These are phyloP conservation scores for Phytophthora boehmeriae DNA, from an alignment of 352 stramenopile species.

Conservation along the genomic window DNA sequence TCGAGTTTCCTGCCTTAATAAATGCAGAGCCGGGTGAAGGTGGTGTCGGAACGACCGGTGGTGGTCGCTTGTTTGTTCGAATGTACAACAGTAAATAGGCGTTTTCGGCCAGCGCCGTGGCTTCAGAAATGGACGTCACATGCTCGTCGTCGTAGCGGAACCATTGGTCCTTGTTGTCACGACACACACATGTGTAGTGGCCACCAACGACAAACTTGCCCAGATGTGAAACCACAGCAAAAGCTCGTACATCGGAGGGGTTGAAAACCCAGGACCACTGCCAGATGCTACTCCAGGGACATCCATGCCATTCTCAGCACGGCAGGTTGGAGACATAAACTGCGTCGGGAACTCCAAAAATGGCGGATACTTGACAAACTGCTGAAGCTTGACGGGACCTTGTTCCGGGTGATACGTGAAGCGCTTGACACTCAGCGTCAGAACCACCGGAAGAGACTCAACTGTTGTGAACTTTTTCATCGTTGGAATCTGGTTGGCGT, in stretches of 20 bases:
- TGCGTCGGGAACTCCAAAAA: slow-evolving; percentile 75
- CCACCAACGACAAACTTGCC: slow-evolving; percentile 82
- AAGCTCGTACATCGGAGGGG: slow-evolving; percentile 79
- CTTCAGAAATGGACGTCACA: slow-evolving; percentile 77
- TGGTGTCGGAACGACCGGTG: slow-evolving; percentile 11
- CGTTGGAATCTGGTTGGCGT: slow-evolving; percentile 43
- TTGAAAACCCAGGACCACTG: slow-evolving; percentile 38
- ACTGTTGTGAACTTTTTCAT: slow-evolving; percentile 81
- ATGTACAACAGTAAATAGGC: slow-evolving; percentile 87
- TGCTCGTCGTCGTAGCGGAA: slow-evolving; percentile 86
- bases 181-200: slow-evolving; percentile 85
- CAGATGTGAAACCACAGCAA: slow-evolving; percentile 83
- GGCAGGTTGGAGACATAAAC: slow-evolving; percentile 69
- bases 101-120: slow-evolving; percentile 68
- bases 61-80: slow-evolving; percentile 51
- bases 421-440: slow-evolving; percentile 85
- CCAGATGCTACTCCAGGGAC: slow-evolving; percentile 9
- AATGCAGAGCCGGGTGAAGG: slow-evolving; percentile 21
- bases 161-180: slow-evolving; percentile 90
- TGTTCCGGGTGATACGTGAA: slow-evolving; percentile 86
- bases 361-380: slow-evolving; percentile 83
- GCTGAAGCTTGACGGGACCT: slow-evolving; percentile 80
- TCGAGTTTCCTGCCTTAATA: slow-evolving; percentile 28
- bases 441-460: slow-evolving; percentile 75
- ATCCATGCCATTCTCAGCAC: slow-evolving; percentile 53